Conservation (phyloP, 768 basidiomycete species). For the Russula dissimulans region DNA sequence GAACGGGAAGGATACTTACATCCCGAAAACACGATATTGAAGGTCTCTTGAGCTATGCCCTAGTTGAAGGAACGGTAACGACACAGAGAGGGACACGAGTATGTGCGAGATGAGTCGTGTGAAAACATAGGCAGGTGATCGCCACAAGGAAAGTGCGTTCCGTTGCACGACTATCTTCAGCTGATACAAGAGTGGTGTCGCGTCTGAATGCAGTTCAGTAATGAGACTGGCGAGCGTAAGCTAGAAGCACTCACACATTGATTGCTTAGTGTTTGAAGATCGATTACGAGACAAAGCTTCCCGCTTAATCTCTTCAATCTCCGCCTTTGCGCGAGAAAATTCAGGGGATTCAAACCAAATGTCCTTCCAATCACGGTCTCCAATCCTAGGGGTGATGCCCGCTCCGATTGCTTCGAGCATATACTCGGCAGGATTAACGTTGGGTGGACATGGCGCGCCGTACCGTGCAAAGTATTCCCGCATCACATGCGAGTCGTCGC, state of each 20-base stretch:
- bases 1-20: slow-evolving; percentile 29
- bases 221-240: neutral
- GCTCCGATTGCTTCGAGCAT: slow-evolving; percentile 86
- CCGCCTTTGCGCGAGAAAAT: slow-evolving; percentile 25
- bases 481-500: slow-evolving; percentile 58
- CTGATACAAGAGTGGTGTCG: slow-evolving; percentile 65
- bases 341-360: slow-evolving; percentile 76
- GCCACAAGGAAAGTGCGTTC: slow-evolving; percentile 68
- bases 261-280: neutral
- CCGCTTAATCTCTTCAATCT: slow-evolving; percentile 38
- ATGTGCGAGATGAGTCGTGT: slow-evolving; percentile 70
- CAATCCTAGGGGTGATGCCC: slow-evolving; percentile 62
- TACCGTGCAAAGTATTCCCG: slow-evolving; percentile 69
- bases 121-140: slow-evolving; percentile 81
- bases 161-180: slow-evolving; percentile 58
- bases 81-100: slow-evolving; percentile 61
- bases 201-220: slow-evolving; percentile 31
- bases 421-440: slow-evolving; percentile 69
- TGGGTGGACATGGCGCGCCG: slow-evolving; percentile 66
- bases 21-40: slow-evolving; percentile 74
- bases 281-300: slow-evolving; percentile 1
- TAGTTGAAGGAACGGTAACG: slow-evolving; percentile 73
- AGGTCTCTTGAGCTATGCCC: slow-evolving; percentile 56
- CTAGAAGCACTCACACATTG: slow-evolving; percentile 6
- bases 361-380: slow-evolving; percentile 79